These are phyloP conservation scores for Neoconidiobolus thromboides DNA, from an alignment of 371 early-diverging fungal species.

Conservation along the genomic window DNA sequence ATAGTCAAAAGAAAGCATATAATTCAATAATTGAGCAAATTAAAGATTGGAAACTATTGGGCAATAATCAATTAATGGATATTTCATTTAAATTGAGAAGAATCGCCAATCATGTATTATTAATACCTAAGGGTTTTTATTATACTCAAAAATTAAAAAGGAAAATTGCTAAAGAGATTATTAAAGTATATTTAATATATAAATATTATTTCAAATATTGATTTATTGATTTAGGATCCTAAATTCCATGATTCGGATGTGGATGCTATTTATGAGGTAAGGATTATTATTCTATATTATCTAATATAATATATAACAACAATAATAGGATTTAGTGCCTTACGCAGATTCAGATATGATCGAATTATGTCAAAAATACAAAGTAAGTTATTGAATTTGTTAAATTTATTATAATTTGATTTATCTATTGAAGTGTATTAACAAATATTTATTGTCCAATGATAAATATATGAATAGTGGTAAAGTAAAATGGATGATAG, in stretches of 20 bases:
- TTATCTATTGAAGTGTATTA: neutral
- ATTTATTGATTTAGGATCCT: neutral
- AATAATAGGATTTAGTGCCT: neutral
- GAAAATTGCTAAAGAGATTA: neutral
- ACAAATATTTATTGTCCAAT: neutral
- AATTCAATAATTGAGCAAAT: neutral
- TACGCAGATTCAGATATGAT: neutral
- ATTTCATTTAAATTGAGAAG: neutral
- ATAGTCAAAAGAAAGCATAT: neutral
- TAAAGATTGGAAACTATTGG: too few species aligned
- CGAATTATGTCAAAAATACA: neutral
- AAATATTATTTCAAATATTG: neutral
- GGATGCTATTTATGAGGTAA: neutral
- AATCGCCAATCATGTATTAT: neutral
- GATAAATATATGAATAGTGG: neutral
- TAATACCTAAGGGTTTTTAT: neutral
- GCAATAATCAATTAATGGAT: neutral
- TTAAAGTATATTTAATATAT: neutral
- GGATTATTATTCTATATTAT: too few species aligned
- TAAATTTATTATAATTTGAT: neutral
- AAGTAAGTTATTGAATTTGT: neutral
- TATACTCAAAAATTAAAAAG: neutral
- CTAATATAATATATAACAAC: too few species aligned
- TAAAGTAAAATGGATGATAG: neutral
- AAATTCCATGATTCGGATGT: neutral